Base-by-base conservation (phyloP, 2,329 filamentous ascomycete species). In the Rhytidhysteron rufulum region DNA sequence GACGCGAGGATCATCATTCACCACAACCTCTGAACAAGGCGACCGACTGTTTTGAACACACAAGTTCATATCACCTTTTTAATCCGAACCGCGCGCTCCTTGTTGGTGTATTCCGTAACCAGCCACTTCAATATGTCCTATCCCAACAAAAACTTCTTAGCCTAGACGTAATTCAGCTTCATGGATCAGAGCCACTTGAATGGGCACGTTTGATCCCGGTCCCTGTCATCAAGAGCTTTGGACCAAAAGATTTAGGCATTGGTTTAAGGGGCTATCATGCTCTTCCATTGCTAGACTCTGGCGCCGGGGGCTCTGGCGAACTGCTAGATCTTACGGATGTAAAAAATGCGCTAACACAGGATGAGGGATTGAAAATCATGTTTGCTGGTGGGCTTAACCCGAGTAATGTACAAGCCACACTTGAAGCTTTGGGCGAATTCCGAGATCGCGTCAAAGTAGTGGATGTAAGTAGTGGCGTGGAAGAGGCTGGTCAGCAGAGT, bases 21-120 rank as follows among this genome's bases (percentile, higher is more conserved):
- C 7, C 51, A 42, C 40, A 21, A 9, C 43, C 52, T 52, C 58
- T 36, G 25, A 56, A 53, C 25, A 60, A 63, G 27, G 73, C 73
- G 4, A 75, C 71, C 7, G 87, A 90, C 59, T 95, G 83, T 67
- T 97, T 94, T 62, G 77, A 77, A 9, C 70, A 82, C 51, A 71
- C 72, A 2, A 58, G 70, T 10, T 57, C 60, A 19, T 51, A 66
- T 21, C 59, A 71, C 8, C 58, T 82, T 17, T 67, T 67, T 6
- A 66, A 73, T 65, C 75, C 60, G 60, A 72, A 61, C 59, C 79
- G 86, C 8, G 83, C 91, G 1, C 75, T 93, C 3, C 75, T 98
- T 1, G 93, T 95, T 4, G 93, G 93, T 41, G 91, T 98, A 2
- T 98, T 98, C 71, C 85, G 87, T 55, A 86, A 96, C 62, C 91